Percentiles rank a stretch among this genome's conserved stretches.
These are phyloP conservation scores for Apiosordaria backusii DNA, from an alignment of 495 filamentous ascomycete species.

Conservation along the genomic window DNA sequence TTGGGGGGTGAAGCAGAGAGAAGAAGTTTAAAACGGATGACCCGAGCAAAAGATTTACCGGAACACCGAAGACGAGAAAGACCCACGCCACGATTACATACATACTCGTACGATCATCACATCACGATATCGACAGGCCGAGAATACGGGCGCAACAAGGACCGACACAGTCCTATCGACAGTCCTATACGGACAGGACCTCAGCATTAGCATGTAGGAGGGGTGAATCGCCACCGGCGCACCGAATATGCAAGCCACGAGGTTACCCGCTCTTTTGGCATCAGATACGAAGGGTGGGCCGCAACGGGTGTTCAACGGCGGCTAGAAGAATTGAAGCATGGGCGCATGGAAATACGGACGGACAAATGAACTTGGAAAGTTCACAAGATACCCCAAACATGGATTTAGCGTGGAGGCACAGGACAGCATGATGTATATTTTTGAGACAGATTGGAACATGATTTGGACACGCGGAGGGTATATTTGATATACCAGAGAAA, in stretches of 20 bases:
- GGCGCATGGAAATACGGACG: background rate
- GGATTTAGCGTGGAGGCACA: background rate
- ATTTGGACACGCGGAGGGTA: too few species aligned
- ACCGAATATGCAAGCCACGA: background rate
- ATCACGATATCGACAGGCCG: background rate
- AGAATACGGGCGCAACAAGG: background rate
- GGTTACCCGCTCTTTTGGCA: background rate
- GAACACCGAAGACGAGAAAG: background rate
- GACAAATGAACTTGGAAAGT: background rate
- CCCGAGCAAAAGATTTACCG: background rate
- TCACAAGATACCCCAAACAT: background rate
- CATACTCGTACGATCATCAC: background rate
- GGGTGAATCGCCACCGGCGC: background rate
- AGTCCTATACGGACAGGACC: background rate
- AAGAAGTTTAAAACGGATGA: background rate
- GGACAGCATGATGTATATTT: background rate
- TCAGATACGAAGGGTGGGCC: background rate
- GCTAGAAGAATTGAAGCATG: background rate
- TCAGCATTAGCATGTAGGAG: background rate
- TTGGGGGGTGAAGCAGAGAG: background rate
- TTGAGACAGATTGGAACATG: too few species aligned
- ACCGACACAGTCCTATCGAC: background rate
- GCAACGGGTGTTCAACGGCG: background rate
- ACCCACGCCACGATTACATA: background rate
- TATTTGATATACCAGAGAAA: background rate